Conservation (phyloP, 495 filamentous ascomycete genomes). For the Aspergillus panamensis region DNA sequence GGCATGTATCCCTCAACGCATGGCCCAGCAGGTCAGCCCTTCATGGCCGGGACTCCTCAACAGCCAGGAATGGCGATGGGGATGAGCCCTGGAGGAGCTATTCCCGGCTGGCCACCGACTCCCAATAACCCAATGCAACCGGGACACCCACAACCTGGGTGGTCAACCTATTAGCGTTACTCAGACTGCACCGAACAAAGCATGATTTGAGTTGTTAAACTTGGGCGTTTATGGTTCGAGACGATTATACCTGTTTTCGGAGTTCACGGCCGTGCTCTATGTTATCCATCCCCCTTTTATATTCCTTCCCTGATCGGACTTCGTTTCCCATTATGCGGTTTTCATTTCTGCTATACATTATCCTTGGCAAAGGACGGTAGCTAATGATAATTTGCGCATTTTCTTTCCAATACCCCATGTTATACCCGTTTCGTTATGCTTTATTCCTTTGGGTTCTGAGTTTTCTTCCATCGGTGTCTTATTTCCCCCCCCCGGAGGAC, state of each 20-base stretch:
- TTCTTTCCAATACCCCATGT: conserved; percentile 48
- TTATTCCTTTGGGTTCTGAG: conserved; percentile 9
- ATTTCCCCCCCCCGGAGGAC: not conserved
- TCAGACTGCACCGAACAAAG: no score
- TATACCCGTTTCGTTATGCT: conserved; percentile 31
- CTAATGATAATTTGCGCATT: conserved; percentile 39
- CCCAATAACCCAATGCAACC: conserved; percentile 41
- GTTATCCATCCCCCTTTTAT: conserved; percentile 20
- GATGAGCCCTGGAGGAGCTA: conserved; percentile 37
- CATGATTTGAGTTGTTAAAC: no score
- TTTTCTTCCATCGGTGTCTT: not conserved
- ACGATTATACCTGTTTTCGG: conserved; percentile 7
- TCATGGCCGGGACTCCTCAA: conserved; percentile 39
- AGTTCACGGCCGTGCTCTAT: conserved; percentile 10
- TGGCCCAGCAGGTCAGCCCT: conserved; percentile 37
- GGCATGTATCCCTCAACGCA: conserved; percentile 45
- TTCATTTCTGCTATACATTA: conserved; percentile 27
- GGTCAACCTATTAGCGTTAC: conserved; percentile 39
- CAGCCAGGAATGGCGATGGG: conserved; percentile 40
- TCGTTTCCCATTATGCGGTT: conserved; percentile 28
- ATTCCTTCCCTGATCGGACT: conserved; percentile 18
- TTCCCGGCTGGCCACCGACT: conserved; percentile 40
- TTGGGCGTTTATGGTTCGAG: conserved; percentile 5
- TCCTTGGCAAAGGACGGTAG: conserved; percentile 27
- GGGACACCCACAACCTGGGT: conserved; percentile 43